Evolutionary conservation across 352 stramenopile genomes (phyloP).

Genomic region (Globisporangium spiculum): DNA sequence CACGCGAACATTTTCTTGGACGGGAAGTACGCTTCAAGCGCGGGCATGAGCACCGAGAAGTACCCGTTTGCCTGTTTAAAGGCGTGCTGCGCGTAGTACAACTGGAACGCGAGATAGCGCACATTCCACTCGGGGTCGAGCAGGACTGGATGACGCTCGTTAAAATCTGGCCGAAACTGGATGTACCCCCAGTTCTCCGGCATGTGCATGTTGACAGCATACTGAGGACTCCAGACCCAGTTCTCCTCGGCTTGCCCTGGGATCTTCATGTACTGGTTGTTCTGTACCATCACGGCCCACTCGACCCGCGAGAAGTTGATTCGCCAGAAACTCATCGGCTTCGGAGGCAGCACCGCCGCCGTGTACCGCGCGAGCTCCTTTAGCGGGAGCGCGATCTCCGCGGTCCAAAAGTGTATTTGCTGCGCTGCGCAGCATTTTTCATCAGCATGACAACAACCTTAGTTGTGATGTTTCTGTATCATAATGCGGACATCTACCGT

Average conservation of each 20-base stretch:
- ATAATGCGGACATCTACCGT: neutral
- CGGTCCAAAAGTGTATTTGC: slow-evolving; percentile 70
- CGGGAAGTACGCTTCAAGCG: slow-evolving; percentile 35
- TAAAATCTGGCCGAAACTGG: slow-evolving; percentile 46
- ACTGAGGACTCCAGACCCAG: slow-evolving; percentile 89
- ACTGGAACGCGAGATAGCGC: slow-evolving; percentile 53
- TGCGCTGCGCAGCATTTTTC: slow-evolving; percentile 19
- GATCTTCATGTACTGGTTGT: slow-evolving; percentile 51
- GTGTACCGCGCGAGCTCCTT: slow-evolving; percentile 46
- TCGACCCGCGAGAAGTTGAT: slow-evolving; percentile 91
- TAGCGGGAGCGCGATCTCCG: slow-evolving; percentile 79
- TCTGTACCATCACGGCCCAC: slow-evolving; percentile 46
- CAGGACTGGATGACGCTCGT: slow-evolving; percentile 17
- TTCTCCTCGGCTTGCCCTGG: slow-evolving; percentile 54
- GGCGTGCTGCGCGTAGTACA: slow-evolving; percentile 65
- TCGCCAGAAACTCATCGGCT: slow-evolving; percentile 47
- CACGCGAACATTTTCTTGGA: slow-evolving; percentile 23
- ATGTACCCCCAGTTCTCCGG: slow-evolving; percentile 90
- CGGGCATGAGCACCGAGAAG: slow-evolving; percentile 30
- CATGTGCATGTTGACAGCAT: slow-evolving; percentile 83
- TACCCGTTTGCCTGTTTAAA: slow-evolving; percentile 24
- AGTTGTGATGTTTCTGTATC: neutral
- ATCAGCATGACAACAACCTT: neutral
- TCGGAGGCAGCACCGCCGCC: slow-evolving; percentile 33
- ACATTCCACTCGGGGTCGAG: slow-evolving; percentile 47